phyloP scores from a whole-genome alignment of 2,329 filamentous ascomycete genomes.

The Fusarium clavum region DNA sequence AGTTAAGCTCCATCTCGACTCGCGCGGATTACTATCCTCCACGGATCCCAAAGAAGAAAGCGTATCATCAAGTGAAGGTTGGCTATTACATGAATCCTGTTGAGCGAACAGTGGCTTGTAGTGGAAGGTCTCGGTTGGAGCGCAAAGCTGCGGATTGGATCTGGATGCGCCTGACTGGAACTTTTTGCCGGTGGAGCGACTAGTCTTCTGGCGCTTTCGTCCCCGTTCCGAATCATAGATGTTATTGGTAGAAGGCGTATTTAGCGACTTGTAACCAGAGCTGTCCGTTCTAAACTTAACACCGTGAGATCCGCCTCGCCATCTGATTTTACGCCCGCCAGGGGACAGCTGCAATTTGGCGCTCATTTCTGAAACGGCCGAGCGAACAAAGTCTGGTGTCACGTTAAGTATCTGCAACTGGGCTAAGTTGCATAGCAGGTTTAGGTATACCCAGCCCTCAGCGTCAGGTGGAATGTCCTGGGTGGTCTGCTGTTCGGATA shows the following conservation, averaged over 20 bases:
- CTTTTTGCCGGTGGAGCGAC: slow-evolving; percentile 50
- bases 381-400: slow-evolving; percentile 79
- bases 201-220: slow-evolving; percentile 60
- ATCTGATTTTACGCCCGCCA: slow-evolving; percentile 83
- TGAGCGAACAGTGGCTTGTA: slow-evolving; percentile 73
- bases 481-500: slow-evolving; percentile 54
- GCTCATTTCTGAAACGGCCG: slow-evolving; percentile 76
- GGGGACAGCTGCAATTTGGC: slow-evolving; percentile 80
- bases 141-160: slow-evolving; percentile 52
- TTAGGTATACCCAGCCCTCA: slow-evolving; percentile 85
- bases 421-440: slow-evolving; percentile 82
- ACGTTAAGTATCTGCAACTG: slow-evolving; percentile 89
- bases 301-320: slow-evolving; percentile 75
- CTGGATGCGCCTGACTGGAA: slow-evolving; percentile 51
- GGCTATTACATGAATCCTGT: slow-evolving; percentile 59
- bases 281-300: slow-evolving; percentile 65
- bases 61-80: slow-evolving; percentile 61
- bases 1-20: slow-evolving; percentile 60
- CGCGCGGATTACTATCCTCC: slow-evolving; percentile 62
- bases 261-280: slow-evolving; percentile 58
- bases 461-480: slow-evolving; percentile 68
- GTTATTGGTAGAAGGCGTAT: slow-evolving; percentile 62
- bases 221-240: slow-evolving; percentile 57
- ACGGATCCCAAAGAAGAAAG: slow-evolving; percentile 60
- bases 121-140: slow-evolving; percentile 64